These are phyloP conservation scores for Sporothrix euskadiensis DNA, from an alignment of 2,329 filamentous ascomycete genomes.

Conservation along the genomic window DNA sequence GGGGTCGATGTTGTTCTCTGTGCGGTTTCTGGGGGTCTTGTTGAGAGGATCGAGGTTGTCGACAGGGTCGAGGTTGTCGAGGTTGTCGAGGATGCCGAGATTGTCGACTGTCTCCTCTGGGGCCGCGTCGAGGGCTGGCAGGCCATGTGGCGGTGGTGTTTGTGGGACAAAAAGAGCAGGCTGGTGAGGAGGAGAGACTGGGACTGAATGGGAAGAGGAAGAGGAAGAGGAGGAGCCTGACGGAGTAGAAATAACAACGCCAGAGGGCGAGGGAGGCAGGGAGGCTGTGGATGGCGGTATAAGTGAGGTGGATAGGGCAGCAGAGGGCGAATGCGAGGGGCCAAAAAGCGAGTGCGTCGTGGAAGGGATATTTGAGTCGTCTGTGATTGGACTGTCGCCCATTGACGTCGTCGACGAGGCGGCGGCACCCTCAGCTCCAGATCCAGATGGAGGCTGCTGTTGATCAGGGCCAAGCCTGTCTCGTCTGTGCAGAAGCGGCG, in stretches of 20 bases:
- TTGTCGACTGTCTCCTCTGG: slow-evolving; percentile 26
- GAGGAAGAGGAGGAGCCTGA: background rate
- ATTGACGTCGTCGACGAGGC: background rate
- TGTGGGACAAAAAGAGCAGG: background rate
- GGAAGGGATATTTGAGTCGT: slow-evolving; percentile 8
- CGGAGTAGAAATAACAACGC: background rate
- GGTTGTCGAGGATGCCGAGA: slow-evolving; percentile 16
- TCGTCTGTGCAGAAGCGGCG: slow-evolving; percentile 3
- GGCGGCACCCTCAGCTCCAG: background rate
- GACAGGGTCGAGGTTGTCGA: background rate
- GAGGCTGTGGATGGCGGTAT: background rate
- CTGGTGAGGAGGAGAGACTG: background rate
- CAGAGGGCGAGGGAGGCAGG: slow-evolving; percentile 7
- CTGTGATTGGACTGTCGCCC: slow-evolving; percentile 5
- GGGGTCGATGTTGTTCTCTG: slow-evolving; percentile 29
- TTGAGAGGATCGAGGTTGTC: slow-evolving; percentile 29
- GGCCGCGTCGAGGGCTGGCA: slow-evolving; percentile 7
- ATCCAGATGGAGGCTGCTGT: background rate
- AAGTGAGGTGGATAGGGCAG: slow-evolving; percentile 3
- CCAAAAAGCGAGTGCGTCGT: background rate
- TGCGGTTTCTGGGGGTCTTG: slow-evolving; percentile 18
- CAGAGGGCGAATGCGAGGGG: slow-evolving; percentile 21
- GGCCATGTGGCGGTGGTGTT: slow-evolving; percentile 23
- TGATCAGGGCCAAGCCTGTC: background rate
- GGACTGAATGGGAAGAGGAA: background rate